Evolutionary conservation across 2,329 filamentous ascomycete species (phyloP), one percentile per base, ranked within the genome.

Genomic region (Aspergillus fischeri): DNA sequence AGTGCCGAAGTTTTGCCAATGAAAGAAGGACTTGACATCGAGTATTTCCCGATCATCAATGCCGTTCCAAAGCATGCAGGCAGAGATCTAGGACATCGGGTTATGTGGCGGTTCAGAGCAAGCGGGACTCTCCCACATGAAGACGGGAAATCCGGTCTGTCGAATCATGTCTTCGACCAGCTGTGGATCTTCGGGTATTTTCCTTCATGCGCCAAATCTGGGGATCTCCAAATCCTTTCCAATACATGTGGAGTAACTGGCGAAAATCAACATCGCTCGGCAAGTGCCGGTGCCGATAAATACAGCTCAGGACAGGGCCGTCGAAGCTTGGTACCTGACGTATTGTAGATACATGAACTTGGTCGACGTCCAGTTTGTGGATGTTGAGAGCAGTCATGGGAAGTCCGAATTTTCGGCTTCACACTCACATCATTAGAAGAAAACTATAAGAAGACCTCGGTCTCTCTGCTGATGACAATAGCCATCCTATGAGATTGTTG

Each of bases 221-320:
- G 52, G 49, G 57, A 57, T 57, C 52, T 52, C 54, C 57, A 28
- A n/a, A 20, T 28, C 25, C 11, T 53, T 52, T 49, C 52, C 57
- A 38, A 55, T 49, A 58, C 4, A 28, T 58, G 57, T 51, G 51
- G 57, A 52, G 57, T 54, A 54, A 53, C 10, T 20, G 42, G 8
- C 3, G 20, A 24, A 24, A 9, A 27, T 21, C 47, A 29, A 17
- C 3, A 24, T 32, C 7, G 42, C 20, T 5, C 42, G 42, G 42
- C 42, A 45, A 45, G 42, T 45, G n/a, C 42, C 42, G 42, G 24
- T 45, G 42, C 42, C 42, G 42, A 45, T 45, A 45, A 45, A 3
- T 45, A 45, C 42, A 45, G 20, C 1, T 8, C 9, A 14, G 11
- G 9, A 45, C 21, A 24, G n/a, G n/a, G 10, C 11, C 6, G 29